phyloP scores from a whole-genome alignment of 2,329 filamentous ascomycete genomes.

The Dactylellina parvicollis region DNA sequence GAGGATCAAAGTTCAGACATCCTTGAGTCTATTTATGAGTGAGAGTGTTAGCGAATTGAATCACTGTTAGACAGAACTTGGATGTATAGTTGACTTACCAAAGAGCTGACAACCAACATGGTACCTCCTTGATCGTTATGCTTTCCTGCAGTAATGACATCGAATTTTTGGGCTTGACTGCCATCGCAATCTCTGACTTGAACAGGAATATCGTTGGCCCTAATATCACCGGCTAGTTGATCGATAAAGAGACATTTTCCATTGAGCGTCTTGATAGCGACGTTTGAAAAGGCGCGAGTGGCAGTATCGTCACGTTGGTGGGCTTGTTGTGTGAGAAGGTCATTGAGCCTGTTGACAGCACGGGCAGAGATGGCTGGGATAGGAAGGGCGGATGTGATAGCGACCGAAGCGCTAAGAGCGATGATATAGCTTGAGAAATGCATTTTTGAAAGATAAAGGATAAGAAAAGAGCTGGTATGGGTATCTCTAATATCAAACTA shows the following conservation, averaged over 20 bases:
- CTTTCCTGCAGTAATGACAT: conserved; percentile 66
- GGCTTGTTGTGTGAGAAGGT: conserved; percentile 65
- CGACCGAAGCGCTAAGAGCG: conserved; percentile 8
- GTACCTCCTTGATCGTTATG: conserved; percentile 65
- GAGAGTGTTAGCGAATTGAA: background rate
- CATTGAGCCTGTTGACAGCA: conserved; percentile 65
- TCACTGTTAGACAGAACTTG: background rate
- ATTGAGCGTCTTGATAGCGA: conserved; percentile 65
- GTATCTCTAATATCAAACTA: conserved; percentile 11
- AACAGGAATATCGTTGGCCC: conserved; percentile 67
- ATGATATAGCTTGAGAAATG: conserved; percentile 29
- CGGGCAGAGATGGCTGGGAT: conserved; percentile 56
- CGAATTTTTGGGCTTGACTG: conserved; percentile 65
- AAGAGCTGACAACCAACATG: conserved; percentile 68
- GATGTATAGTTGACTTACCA: conserved; percentile 61
- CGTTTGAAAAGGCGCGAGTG: conserved; percentile 63
- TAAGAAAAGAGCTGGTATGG: background rate
- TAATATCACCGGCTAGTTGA: conserved; percentile 67
- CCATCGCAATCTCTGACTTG: conserved; percentile 64
- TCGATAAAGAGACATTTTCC: conserved; percentile 67
- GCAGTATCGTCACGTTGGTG: conserved; percentile 65
- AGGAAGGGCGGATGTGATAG: conserved; percentile 19
- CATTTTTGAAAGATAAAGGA: conserved; percentile 16
- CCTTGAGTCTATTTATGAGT: conserved; percentile 64
- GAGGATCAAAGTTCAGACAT: conserved; percentile 69